phyloP scores from a whole-genome alignment of 345 rosid species.

The Eucalyptus pauciflora region DNA sequence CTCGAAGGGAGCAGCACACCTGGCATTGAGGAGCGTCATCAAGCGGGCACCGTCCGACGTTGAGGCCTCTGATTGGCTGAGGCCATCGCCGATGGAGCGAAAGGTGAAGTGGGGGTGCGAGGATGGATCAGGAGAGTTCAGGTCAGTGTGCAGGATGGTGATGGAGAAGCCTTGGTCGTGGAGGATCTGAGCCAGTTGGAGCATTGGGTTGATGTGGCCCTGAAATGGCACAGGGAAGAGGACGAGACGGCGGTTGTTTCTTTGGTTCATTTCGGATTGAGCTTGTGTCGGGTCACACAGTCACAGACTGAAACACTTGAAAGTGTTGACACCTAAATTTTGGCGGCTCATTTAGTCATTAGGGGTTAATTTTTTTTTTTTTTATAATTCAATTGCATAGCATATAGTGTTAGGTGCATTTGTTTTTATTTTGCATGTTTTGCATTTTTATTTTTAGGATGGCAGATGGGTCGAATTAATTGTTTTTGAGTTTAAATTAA shows the following conservation, averaged over 20 bases:
- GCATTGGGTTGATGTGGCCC: conserved; percentile 27
- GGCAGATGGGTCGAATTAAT: too few relatives aligned
- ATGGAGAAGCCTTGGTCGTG: conserved; percentile 20
- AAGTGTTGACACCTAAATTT: too few relatives aligned
- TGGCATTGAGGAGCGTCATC: not conserved
- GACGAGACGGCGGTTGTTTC: conserved; percentile 5
- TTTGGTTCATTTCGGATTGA: not conserved
- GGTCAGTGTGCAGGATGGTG: conserved; percentile 10
- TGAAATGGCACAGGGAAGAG: conserved; percentile 13
- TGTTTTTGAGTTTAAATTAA: too few relatives aligned
- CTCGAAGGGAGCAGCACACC: conserved; percentile 3
- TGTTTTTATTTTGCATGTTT: too few relatives aligned
- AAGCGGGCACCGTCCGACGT: not conserved
- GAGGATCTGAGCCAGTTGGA: conserved; percentile 21
- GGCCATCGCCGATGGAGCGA: conserved; percentile 5
- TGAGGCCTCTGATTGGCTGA: conserved; percentile 1
- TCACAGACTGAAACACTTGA: not conserved
- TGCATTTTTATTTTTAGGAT: too few relatives aligned
- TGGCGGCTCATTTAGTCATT: too few relatives aligned
- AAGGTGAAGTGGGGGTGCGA: conserved; percentile 15
- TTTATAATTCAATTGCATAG: too few relatives aligned
- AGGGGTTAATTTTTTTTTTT: too few relatives aligned
- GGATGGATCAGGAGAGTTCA: conserved; percentile 18
- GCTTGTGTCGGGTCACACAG: not conserved
- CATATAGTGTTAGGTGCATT: too few relatives aligned